Conservation (phyloP, 257 asterid genomes). For the Solanum peruvianum region DNA sequence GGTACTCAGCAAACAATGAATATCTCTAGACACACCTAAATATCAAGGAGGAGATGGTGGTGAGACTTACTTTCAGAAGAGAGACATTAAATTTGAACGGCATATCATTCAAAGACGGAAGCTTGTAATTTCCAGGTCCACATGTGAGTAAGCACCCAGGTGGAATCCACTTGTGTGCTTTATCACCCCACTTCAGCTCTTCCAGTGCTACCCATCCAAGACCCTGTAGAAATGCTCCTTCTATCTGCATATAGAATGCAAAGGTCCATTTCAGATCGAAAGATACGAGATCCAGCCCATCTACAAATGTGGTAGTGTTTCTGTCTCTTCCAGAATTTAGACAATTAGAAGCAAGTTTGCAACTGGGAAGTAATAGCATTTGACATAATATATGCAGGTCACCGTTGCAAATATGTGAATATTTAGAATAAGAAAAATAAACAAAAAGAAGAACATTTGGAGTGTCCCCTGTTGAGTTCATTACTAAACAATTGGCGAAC, state of each 20-base stretch:
- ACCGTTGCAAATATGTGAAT: not conserved
- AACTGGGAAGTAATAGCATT: not conserved
- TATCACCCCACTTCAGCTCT: conserved; percentile 95
- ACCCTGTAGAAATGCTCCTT: conserved; percentile 94
- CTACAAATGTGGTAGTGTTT: not conserved
- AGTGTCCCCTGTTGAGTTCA: not conserved
- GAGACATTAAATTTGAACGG: conserved; percentile 74
- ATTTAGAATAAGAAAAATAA: not conserved
- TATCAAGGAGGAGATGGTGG: not conserved
- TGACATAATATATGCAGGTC: not conserved
- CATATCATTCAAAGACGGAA: conserved; percentile 76
- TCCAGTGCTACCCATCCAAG: conserved; percentile 94
- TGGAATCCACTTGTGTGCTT: conserved; percentile 79
- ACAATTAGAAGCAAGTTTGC: not conserved
- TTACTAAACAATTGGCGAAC: not conserved
- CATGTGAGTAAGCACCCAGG: conserved; percentile 62
- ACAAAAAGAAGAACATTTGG: not conserved
- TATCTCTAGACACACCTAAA: not conserved
- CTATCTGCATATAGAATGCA: conserved; percentile 37
- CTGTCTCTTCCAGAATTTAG: not conserved
- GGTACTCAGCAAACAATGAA: not conserved
- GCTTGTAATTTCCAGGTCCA: conserved; percentile 91
- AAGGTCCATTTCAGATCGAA: not conserved
- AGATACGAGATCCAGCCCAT: not conserved
- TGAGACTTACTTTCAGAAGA: conserved; percentile 61